Evolutionary conservation across 768 basidiomycete species (phyloP).

Genomic region (Trametes meyenii): DNA sequence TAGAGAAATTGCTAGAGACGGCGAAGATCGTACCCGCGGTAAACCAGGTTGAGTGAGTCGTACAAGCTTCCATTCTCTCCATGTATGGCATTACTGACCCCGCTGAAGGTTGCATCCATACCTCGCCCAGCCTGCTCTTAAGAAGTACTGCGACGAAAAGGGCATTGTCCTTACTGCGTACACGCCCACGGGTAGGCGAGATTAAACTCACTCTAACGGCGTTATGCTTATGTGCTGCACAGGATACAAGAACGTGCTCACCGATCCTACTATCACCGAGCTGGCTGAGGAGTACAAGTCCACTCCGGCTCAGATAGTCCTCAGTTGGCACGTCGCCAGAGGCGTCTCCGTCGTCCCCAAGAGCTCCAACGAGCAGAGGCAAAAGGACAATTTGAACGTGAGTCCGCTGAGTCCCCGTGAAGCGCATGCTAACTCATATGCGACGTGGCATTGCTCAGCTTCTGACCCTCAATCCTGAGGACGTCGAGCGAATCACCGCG

Average conservation of each 20-base stretch:
- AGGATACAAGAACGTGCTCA: conserved; percentile 49
- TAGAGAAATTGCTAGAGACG: conserved; percentile 33
- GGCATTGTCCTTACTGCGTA: conserved; percentile 55
- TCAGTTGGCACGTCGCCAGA: conserved; percentile 55
- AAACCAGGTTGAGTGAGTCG: conserved; percentile 39
- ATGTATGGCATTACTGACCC: not conserved
- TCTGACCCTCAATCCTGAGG: conserved; percentile 36
- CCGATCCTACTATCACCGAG: conserved; percentile 46
- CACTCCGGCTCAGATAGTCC: conserved; percentile 48
- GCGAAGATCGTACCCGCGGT: conserved; percentile 39
- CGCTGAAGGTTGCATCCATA: conserved; percentile 49
- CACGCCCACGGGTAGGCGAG: conserved; percentile 45
- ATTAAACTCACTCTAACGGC: not conserved
- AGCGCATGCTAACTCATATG: not conserved
- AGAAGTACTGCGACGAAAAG: conserved; percentile 50
- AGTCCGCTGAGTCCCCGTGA: conserved; percentile 17
- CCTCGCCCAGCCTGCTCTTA: conserved; percentile 50
- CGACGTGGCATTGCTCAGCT: conserved; percentile 26
- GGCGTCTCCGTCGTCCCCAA: conserved; percentile 50
- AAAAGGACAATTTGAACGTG: conserved; percentile 54
- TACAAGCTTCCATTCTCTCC: not conserved
- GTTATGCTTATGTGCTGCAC: not conserved
- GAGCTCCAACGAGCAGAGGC: conserved; percentile 47
- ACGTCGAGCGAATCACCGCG: conserved; percentile 36
- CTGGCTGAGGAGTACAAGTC: conserved; percentile 52